phyloP scores from a whole-genome alignment of 495 filamentous ascomycete species.

The Penicillium alfredii region DNA sequence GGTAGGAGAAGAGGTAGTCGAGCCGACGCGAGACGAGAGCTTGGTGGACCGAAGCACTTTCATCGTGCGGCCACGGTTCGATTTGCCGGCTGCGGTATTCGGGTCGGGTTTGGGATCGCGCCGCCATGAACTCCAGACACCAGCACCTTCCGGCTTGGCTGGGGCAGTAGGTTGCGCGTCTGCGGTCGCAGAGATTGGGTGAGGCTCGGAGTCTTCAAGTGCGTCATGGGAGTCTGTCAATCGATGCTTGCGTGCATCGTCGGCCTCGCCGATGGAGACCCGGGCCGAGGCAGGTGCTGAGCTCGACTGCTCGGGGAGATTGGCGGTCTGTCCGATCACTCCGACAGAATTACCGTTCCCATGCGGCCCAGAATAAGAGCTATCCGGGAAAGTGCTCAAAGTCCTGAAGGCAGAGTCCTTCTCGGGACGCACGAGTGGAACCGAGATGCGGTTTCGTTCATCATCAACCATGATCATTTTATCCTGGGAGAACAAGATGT shows the following conservation, averaged over 20 bases:
- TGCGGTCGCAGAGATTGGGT: no score
- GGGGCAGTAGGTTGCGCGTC: no score
- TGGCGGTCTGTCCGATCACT: constrained; percentile 24
- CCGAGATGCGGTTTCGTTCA: constrained; percentile 79
- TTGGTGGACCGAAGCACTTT: constrained; percentile 71
- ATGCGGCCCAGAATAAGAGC: constrained; percentile 15
- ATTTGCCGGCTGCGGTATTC: constrained; percentile 38
- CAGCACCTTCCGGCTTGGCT: constrained; percentile 41
- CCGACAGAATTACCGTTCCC: constrained; percentile 21
- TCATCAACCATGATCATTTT: constrained; percentile 80
- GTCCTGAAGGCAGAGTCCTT: constrained; percentile 73
- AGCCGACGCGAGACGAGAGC: constrained; percentile 37
- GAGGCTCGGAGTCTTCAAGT: no score
- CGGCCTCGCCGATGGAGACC: constrained; percentile 27
- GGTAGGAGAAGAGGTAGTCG: constrained; percentile 27
- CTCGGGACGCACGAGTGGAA: constrained; percentile 92
- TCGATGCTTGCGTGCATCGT: constrained; percentile 35
- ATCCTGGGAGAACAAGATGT: constrained; percentile 88
- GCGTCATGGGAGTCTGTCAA: constrained; percentile 6
- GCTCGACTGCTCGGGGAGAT: constrained; percentile 9
- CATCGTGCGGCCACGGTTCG: constrained; percentile 56
- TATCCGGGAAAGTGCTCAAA: constrained; percentile 53
- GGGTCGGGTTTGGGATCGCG: constrained; percentile 48
- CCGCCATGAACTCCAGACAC: constrained; percentile 66
- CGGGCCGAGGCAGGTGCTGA: constrained; percentile 22